Conservation (phyloP, 352 stramenopile genomes). For the Lagenidium giganteum region DNA sequence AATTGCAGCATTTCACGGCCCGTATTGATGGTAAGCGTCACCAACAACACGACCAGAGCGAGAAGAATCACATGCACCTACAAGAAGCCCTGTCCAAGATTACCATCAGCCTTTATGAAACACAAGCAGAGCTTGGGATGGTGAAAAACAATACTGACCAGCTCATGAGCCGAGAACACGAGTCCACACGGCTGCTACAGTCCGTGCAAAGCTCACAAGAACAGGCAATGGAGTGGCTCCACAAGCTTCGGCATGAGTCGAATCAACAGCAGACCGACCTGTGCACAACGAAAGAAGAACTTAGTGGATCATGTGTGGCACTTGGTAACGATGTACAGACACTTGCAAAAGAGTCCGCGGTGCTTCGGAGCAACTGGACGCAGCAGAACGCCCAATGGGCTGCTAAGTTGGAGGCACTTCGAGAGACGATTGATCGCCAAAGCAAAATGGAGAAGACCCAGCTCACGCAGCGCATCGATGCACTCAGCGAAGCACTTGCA, state of each 20-base stretch:
- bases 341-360: slow-evolving; percentile 33
- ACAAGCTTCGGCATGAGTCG: slow-evolving; percentile 33
- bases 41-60: slow-evolving; percentile 29
- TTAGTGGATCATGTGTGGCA: slow-evolving; percentile 13
- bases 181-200: slow-evolving; percentile 31
- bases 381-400: slow-evolving; percentile 37
- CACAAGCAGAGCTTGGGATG: slow-evolving; percentile 32
- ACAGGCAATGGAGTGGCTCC: slow-evolving; percentile 32
- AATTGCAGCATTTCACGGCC: slow-evolving; percentile 26
- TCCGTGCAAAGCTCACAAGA: slow-evolving; percentile 40
- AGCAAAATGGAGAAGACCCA: slow-evolving; percentile 42
- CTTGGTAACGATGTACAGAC: slow-evolving; percentile 41
- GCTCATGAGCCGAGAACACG: slow-evolving; percentile 37
- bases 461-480: slow-evolving; percentile 37
- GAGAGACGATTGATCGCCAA: slow-evolving; percentile 40
- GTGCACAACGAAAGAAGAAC: slow-evolving; percentile 30
- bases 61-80: slow-evolving; percentile 30
- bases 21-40: slow-evolving; percentile 33
- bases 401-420: slow-evolving; percentile 31
- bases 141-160: slow-evolving; percentile 39
- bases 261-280: slow-evolving; percentile 35
- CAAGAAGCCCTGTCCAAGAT: slow-evolving; percentile 51
- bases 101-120: slow-evolving; percentile 36
- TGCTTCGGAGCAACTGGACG: slow-evolving; percentile 21
- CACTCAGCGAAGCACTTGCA: slow-evolving; percentile 25